phyloP scores from a whole-genome alignment of 2,329 filamentous ascomycete genomes.

The Trichoderma hamatum region DNA sequence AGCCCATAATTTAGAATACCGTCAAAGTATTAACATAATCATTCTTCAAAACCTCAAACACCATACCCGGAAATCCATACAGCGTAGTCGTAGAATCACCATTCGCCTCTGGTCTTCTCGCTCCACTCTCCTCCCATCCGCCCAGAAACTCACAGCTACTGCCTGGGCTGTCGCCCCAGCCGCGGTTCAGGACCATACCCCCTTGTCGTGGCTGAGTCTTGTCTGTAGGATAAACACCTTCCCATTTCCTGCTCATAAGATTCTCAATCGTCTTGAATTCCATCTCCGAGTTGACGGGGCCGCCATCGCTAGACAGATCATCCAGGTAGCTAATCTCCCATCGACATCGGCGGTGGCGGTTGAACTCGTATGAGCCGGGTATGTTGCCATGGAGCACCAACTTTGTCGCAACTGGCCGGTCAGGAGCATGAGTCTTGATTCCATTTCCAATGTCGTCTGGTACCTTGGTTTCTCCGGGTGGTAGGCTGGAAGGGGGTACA shows the following conservation, averaged over 20 bases:
- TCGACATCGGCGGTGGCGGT: slow-evolving; percentile 84
- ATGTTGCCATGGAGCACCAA: slow-evolving; percentile 93
- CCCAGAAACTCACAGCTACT: slow-evolving; percentile 85
- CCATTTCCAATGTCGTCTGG: slow-evolving; percentile 34
- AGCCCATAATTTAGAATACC: slow-evolving; percentile 63
- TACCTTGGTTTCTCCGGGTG: slow-evolving; percentile 45
- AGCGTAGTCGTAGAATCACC: slow-evolving; percentile 74
- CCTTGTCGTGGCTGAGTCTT: slow-evolving; percentile 57
- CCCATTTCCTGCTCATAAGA: slow-evolving; percentile 70
- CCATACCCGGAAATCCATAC: slow-evolving; percentile 89
- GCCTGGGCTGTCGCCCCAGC: slow-evolving; percentile 88
- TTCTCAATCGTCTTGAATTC: slow-evolving; percentile 73
- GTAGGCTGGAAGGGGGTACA: slow-evolving; percentile 63
- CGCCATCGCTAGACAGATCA: slow-evolving; percentile 45
- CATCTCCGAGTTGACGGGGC: slow-evolving; percentile 72
- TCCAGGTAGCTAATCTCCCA: slow-evolving; percentile 74
- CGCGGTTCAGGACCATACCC: slow-evolving; percentile 88
- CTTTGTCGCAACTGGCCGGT: slow-evolving; percentile 83
- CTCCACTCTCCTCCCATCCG: slow-evolving; percentile 77
- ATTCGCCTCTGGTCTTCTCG: slow-evolving; percentile 56
- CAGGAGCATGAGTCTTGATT: slow-evolving; percentile 51
- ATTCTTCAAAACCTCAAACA: slow-evolving; percentile 96
- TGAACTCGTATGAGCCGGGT: slow-evolving; percentile 95
- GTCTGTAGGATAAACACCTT: slow-evolving; percentile 61
- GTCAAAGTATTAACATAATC: slow-evolving; percentile 87